Evolutionary conservation across 345 rosid genomes (phyloP).

Genomic region (Brassica cretica): DNA sequence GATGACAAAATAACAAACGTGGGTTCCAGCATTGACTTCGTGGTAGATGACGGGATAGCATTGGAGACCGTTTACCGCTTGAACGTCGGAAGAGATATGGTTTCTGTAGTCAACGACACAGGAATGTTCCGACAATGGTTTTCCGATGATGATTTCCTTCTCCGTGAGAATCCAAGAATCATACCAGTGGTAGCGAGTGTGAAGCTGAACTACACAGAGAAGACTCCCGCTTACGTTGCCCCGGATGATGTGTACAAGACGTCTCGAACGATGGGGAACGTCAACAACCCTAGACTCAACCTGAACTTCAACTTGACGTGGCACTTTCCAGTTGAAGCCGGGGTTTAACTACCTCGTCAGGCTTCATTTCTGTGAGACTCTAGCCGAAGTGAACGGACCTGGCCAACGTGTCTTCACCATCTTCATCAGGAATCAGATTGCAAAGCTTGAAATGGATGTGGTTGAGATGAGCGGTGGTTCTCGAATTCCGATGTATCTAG

Average conservation of each 20-base stretch:
- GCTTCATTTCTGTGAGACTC: slow-evolving; percentile 45
- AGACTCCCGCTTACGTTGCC: slow-evolving; percentile 18
- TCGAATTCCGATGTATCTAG: slow-evolving; percentile 31
- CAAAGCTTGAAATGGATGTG: slow-evolving; percentile 6
- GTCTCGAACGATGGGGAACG: slow-evolving; percentile 9
- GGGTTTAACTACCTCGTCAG: slow-evolving; percentile 34
- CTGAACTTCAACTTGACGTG: slow-evolving; percentile 33
- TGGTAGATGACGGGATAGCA: background rate
- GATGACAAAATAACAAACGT: background rate
- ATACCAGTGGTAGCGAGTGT: rapidly evolving
- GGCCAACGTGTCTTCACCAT: slow-evolving; percentile 27
- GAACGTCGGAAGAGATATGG: slow-evolving; percentile 24
- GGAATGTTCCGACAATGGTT: slow-evolving; percentile 47
- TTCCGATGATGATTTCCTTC: background rate
- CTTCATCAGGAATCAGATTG: background rate
- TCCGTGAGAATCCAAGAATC: background rate
- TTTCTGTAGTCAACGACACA: background rate
- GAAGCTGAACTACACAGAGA: background rate
- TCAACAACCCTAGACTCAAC: background rate
- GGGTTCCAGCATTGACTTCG: background rate
- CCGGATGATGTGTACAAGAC: slow-evolving; percentile 30
- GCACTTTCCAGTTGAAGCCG: slow-evolving; percentile 36
- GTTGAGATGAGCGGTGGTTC: slow-evolving; percentile 23
- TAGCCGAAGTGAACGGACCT: background rate
- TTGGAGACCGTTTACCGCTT: slow-evolving; percentile 41